phyloP scores from a whole-genome alignment of 2,329 filamentous ascomycete genomes.

The Talaromyces piceae region DNA sequence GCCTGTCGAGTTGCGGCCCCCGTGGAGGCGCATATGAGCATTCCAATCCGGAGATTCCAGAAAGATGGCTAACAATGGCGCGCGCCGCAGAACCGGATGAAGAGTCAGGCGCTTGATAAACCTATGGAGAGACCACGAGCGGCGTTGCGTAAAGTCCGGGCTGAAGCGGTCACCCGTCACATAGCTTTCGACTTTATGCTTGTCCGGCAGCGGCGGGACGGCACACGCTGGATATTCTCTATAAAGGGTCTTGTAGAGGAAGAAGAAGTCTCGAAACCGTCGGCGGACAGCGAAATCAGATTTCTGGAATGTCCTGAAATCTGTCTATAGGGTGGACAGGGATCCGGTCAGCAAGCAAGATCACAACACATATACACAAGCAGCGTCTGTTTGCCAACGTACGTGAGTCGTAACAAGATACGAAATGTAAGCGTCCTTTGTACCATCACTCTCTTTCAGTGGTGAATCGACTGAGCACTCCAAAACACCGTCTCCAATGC shows the following conservation, averaged over 20 bases:
- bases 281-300: slow-evolving; percentile 71
- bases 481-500: slow-evolving; percentile 64
- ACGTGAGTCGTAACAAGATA: slow-evolving; percentile 91
- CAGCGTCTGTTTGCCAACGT: slow-evolving; percentile 22
- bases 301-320: slow-evolving; percentile 87
- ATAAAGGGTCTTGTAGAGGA: slow-evolving; percentile 82
- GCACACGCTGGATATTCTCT: slow-evolving; percentile 87
- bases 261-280: slow-evolving; percentile 96
- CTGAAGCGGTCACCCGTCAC: slow-evolving; percentile 94
- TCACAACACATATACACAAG: not conserved
- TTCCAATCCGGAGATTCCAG: slow-evolving; percentile 96
- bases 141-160: slow-evolving; percentile 78
- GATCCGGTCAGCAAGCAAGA: not conserved
- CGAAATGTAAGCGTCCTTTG: slow-evolving; percentile 93
- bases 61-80: slow-evolving; percentile 76
- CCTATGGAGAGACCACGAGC: slow-evolving; percentile 82
- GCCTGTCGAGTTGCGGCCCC: slow-evolving; percentile 53
- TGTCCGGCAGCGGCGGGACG: slow-evolving; percentile 90
- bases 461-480: slow-evolving; percentile 78
- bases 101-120: slow-evolving; percentile 81
- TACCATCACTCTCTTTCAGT: slow-evolving; percentile 91
- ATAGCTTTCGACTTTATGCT: slow-evolving; percentile 93
- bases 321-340: slow-evolving; percentile 53
- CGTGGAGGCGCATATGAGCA: slow-evolving; percentile 77
- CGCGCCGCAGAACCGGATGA: slow-evolving; percentile 80